Evolutionary conservation across 768 basidiomycete species (phyloP).

Genomic region (Termitomyces sp.): DNA sequence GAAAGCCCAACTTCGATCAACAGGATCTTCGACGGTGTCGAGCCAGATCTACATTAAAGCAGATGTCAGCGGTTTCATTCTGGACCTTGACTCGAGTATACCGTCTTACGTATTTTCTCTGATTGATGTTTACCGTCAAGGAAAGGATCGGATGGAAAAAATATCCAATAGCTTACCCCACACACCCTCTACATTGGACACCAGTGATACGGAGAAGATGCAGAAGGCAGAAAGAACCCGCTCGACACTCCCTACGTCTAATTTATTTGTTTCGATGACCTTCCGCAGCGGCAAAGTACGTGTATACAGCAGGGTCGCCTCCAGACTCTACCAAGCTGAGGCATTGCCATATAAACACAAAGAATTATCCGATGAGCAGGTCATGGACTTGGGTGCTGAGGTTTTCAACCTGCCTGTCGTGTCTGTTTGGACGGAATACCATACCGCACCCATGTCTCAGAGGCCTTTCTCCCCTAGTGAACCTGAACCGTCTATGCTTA

Average conservation of each 20-base stretch:
- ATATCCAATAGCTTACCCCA: conserved; percentile 56
- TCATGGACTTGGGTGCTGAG: conserved; percentile 54
- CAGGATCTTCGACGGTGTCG: conserved; percentile 36
- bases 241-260: conserved; percentile 49
- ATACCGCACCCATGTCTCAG: conserved; percentile 47
- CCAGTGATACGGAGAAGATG: conserved; percentile 8
- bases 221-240: conserved; percentile 25
- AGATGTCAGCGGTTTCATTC: conserved; percentile 77
- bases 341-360: conserved; percentile 29
- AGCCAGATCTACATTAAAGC: conserved; percentile 62
- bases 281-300: conserved; percentile 87
- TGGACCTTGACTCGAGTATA: conserved; percentile 81
- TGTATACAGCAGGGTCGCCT: conserved; percentile 53
- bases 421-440: conserved; percentile 83
- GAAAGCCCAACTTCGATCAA: conserved; percentile 67
- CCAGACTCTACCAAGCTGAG: conserved; percentile 35
- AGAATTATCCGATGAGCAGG: conserved; percentile 51
- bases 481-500: conserved; percentile 54
- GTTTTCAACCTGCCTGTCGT: conserved; percentile 72
- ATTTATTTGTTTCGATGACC: conserved; percentile 60
- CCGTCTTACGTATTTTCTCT: conserved; percentile 78
- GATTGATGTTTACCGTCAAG: conserved; percentile 79
- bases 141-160: conserved; percentile 72
- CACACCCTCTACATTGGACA: conserved; percentile 23
- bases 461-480: conserved; percentile 29